Base-by-base conservation (phyloP, 2,329 filamentous ascomycete genomes). In the Clonostachys chloroleuca region DNA sequence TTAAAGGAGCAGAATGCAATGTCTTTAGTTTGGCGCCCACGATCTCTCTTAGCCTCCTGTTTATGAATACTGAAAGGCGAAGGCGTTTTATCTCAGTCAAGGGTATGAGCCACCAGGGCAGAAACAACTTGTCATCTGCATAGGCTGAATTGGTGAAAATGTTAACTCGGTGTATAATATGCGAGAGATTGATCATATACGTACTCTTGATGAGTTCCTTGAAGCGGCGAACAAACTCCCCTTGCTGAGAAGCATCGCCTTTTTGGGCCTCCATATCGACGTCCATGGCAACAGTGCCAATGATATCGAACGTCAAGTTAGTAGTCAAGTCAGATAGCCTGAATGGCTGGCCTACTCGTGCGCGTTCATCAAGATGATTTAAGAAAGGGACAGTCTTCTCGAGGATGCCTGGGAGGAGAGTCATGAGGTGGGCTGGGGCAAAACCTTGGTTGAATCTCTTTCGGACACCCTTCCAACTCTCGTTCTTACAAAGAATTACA, bases 221-320 rank as follows among this genome's bases (percentile, higher is more conserved):
- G 49, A 59, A 67, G 3, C 58, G 47, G 37, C 47, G 50, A 40
- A 67, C 59, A 33, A 66, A 51, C 42, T 64, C 56, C 41, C 58
- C 52, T 47, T 60, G 57, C n/a, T 53, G 46, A 2, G 55, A 45
- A 5, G 51, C 51, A 20, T 61, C 56, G 0, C 52, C 46, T 5
- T 52, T 51, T 48, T 68, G 66, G 12, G 65, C 64, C 24, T 59
- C 45, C 14, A 69, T 59, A 45, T 68, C 56, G 9, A 56, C 54
- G 20, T 62, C 62, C 59, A 68, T 62, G 3, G 62, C 59, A 12
- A 66, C 63, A 52, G 40, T 45, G 30, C 63, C 65, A 35, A 69
- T 68, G 14, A 69, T 63, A 46, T 72, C 68, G 43, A 70, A 70
- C 2, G 67, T 66, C 5, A 70, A 54, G 39, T 61, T 60, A 1